Conservation (phyloP, 192 early-diverging fungal genomes). For the Glomus cerebriforme region DNA sequence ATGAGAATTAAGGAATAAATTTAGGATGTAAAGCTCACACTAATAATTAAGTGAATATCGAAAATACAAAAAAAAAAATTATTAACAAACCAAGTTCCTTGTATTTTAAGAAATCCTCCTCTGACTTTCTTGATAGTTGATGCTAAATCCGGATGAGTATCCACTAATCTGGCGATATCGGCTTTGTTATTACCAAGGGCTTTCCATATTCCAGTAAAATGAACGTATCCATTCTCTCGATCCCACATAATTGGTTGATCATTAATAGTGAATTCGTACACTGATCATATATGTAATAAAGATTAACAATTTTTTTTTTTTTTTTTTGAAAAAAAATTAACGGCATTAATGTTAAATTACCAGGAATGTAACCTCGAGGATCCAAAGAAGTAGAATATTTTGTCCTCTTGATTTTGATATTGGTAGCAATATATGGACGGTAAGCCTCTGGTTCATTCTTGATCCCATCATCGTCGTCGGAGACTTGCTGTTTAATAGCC, state of each 20-base stretch:
- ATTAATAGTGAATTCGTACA: constrained; percentile 61
- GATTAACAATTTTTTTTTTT: neutral
- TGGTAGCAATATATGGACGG: constrained; percentile 2
- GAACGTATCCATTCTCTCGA: constrained; percentile 60
- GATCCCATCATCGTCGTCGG: constrained; percentile 1
- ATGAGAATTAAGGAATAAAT: neutral
- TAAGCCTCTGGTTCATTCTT: constrained; percentile 19
- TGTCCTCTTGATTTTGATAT: constrained; percentile 52
- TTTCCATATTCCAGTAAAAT: constrained; percentile 66
- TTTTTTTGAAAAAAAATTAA: neutral
- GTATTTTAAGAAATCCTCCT: constrained; percentile 62
- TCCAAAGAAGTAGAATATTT: constrained; percentile 66
- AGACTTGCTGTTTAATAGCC: constrained; percentile 9
- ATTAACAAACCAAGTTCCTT: constrained; percentile 60
- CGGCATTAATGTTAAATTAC: constrained; percentile 36
- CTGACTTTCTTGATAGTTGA: constrained; percentile 57
- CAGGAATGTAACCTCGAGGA: constrained; percentile 61
- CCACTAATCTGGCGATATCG: constrained; percentile 63
- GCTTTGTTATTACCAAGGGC: constrained; percentile 60
- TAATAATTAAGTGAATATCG: neutral
- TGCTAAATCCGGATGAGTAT: constrained; percentile 56
- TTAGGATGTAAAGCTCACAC: neutral
- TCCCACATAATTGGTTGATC: constrained; percentile 67
- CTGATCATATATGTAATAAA: constrained; percentile 30
- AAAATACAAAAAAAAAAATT: neutral